Base-by-base conservation (phyloP, 2,329 filamentous ascomycete species). In the Drechmeria coniospora region DNA sequence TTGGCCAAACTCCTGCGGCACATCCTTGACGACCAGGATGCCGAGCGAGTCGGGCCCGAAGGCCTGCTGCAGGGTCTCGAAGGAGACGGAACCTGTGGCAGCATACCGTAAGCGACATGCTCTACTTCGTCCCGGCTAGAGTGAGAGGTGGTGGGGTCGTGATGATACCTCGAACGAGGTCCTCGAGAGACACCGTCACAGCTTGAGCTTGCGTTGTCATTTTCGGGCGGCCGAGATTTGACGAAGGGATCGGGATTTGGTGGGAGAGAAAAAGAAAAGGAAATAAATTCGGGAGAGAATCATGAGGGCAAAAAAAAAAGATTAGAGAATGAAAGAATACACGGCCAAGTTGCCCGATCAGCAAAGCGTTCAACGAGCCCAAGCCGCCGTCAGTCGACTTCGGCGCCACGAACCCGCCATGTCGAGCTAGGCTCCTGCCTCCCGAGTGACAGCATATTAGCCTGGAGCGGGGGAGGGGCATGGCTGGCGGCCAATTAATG, bases 11-110 rank as follows among this genome's bases (percentile, higher is more conserved):
- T 71, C 61, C 5, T 63, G 36, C 0, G 84, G 81, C 0, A 95
- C 69, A 47, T 84, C 81, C 47, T 79, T 83, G 26, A 98, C 86
- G n/a, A 95, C 61, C 30, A 98, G 76, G 28, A 98, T 93, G 0
- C 90, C 90, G 9, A 95, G 62, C 2, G 84, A 93, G 15, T 80
- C 73, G 2, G 86, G 83, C 0, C 90, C 90, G 48, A 98, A 95
- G 0, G 90, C 90, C 40, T 78, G 54, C 42, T 80, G 69, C 8
- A 90, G 63, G 0, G 68, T 68, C 31, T 70, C 65, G 28, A 82
- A 77, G 1, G 77, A 63, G 25, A 87, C 63, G 32, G 65, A 67
- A 13, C 72, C 78, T 81, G 37, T 23, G 29, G 21, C 26, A 5
- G 17, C 38, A 22, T 32, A 23, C 28, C 6, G 18, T 39, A 22